Conservation (phyloP, 2,329 filamentous ascomycete genomes). For the Clonostachys rhizophaga region DNA sequence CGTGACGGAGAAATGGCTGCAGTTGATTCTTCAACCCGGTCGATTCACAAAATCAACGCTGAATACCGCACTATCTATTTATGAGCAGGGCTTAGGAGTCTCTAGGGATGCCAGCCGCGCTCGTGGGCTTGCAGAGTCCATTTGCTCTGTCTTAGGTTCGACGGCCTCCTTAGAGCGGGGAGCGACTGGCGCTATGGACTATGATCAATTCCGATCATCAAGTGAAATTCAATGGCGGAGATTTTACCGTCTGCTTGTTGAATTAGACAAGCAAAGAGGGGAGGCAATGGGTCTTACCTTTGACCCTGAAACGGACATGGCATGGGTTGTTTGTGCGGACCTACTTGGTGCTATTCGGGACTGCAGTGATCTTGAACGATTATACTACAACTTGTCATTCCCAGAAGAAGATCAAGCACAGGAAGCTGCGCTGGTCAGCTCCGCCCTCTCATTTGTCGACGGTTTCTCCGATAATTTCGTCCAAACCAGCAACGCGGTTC, state of each 20-base stretch:
- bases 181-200: constrained; percentile 64
- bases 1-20: constrained; percentile 79
- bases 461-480: constrained; percentile 66
- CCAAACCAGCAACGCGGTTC: constrained; percentile 60
- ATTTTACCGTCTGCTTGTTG: constrained; percentile 80
- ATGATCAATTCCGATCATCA: constrained; percentile 67
- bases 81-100: constrained; percentile 57
- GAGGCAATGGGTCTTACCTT: constrained; percentile 76
- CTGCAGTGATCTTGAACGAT: constrained; percentile 72
- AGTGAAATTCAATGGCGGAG: constrained; percentile 83
- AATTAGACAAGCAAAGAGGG: constrained; percentile 80
- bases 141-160: constrained; percentile 67
- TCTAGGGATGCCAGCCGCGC: constrained; percentile 32
- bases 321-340: constrained; percentile 84
- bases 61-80: constrained; percentile 78
- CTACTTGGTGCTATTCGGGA: constrained; percentile 73
- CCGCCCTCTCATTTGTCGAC: constrained; percentile 66
- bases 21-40: constrained; percentile 77
- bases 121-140: constrained; percentile 66
- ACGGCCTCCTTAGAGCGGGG: constrained; percentile 62
- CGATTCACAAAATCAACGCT: constrained; percentile 76
- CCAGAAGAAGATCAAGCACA: constrained; percentile 48
- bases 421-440: constrained; percentile 60
- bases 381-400: constrained; percentile 61
- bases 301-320: constrained; percentile 65